phyloP scores from a whole-genome alignment of 1,139 yeast species.

The Eremothecium coryli region DNA sequence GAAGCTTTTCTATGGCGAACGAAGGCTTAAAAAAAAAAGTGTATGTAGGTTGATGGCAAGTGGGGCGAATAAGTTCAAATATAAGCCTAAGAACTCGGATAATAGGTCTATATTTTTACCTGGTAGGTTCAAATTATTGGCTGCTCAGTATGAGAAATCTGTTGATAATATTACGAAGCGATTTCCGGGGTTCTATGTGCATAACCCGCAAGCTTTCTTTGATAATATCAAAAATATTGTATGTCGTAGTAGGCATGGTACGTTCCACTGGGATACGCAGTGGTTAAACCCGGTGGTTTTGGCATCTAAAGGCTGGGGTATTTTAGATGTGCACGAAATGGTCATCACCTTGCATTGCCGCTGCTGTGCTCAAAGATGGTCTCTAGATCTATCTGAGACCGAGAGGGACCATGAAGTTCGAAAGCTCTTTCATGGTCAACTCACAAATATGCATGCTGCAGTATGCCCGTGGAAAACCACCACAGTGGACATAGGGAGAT shows the following conservation, averaged over 20 bases:
- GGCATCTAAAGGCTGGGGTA: constrained; percentile 18
- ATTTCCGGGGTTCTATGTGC: constrained; percentile 9
- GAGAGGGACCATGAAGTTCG: constrained; percentile 1
- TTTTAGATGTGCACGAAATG: constrained; percentile 4
- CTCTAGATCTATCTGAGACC: constrained; percentile 10
- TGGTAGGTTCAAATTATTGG: constrained; percentile 1
- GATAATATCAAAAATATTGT: constrained; percentile 9
- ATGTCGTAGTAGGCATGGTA: constrained; percentile 9
- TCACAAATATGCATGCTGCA: constrained; percentile 9
- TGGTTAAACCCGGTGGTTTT: constrained; percentile 16
- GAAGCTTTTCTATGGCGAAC: too few relatives aligned
- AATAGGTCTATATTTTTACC: constrained; percentile 3
- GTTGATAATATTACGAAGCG: constrained; percentile 8
- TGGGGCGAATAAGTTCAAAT: constrained; percentile 6
- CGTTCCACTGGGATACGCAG: constrained; percentile 15
- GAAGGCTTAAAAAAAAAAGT: too few relatives aligned
- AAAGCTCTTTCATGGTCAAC: constrained; percentile 4
- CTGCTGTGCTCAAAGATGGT: constrained; percentile 12
- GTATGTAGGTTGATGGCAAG: too few relatives aligned
- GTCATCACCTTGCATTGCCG: constrained; percentile 10
- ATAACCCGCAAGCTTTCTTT: constrained; percentile 10
- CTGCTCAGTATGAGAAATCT: constrained; percentile 9
- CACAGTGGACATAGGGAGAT: background rate
- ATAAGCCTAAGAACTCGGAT: constrained; percentile 4
- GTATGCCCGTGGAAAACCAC: constrained; percentile 4